A percentile compares a stretch with the other conserved stretches of the same genome.
Evolutionary conservation across 2,329 filamentous ascomycete species (phyloP).

Genomic region (Orbilia brochopaga): DNA sequence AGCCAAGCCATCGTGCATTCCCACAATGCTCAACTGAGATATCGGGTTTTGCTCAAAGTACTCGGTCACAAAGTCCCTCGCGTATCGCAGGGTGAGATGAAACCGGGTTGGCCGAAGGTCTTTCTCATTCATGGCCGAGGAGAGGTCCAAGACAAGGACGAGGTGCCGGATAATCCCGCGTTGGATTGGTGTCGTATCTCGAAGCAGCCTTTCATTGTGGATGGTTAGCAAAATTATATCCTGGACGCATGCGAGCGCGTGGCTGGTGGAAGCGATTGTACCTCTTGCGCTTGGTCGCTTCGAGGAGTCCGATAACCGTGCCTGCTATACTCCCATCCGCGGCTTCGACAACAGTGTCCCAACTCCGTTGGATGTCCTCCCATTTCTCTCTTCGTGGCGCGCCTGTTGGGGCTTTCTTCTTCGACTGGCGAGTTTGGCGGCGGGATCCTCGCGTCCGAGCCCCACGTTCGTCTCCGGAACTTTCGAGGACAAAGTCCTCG

Average conservation of each 20-base stretch:
- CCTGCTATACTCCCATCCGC: slow-evolving; percentile 78
- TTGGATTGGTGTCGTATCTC: slow-evolving; percentile 93
- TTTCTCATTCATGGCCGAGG: slow-evolving; percentile 91
- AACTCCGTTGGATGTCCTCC: slow-evolving; percentile 60
- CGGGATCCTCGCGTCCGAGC: slow-evolving; percentile 53
- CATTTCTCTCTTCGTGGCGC: slow-evolving; percentile 58
- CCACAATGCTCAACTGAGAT: slow-evolving; percentile 88
- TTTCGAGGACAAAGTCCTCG: slow-evolving; percentile 63
- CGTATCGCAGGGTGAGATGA: slow-evolving; percentile 79
- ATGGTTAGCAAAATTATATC: slow-evolving; percentile 24
- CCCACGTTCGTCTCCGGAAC: slow-evolving; percentile 59
- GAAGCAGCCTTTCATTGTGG: slow-evolving; percentile 68
- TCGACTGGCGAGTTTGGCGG: slow-evolving; percentile 51
- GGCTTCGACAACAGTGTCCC: slow-evolving; percentile 76
- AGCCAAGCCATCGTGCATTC: slow-evolving; percentile 90
- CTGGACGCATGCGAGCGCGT: slow-evolving; percentile 2
- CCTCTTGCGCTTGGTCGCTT: slow-evolving; percentile 81
- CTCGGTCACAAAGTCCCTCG: slow-evolving; percentile 85
- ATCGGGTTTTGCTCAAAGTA: slow-evolving; percentile 99
- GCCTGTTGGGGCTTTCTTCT: slow-evolving; percentile 58
- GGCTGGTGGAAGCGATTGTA: slow-evolving; percentile 56
- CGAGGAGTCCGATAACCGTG: slow-evolving; percentile 73
- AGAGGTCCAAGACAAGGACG: slow-evolving; percentile 88
- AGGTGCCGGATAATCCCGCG: slow-evolving; percentile 97
- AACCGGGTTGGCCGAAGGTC: slow-evolving; percentile 89